Conservation (phyloP, 176 grass and related monocot genomes). For the Oryza coarctata region DNA sequence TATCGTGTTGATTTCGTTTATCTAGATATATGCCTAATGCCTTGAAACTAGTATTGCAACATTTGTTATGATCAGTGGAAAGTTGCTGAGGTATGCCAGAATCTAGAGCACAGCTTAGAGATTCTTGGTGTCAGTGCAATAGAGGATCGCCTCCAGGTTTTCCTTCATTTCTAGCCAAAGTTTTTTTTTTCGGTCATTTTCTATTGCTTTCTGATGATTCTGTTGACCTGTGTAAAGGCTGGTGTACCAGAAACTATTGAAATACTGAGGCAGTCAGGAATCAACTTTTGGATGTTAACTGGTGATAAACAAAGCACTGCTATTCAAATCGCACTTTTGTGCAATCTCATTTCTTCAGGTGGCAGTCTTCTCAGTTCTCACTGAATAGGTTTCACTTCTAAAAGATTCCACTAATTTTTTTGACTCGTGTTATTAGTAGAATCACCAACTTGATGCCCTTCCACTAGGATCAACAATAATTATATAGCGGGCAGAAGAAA, state of each 20-base stretch:
- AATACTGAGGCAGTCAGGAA: slow-evolving; percentile 93
- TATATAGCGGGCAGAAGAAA: neutral
- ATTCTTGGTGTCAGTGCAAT: slow-evolving; percentile 89
- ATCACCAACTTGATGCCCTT: slow-evolving; percentile 1
- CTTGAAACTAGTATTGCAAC: slow-evolving; percentile 21
- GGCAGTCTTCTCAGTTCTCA: neutral
- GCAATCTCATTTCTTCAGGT: slow-evolving; percentile 99
- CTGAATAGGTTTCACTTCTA: neutral
- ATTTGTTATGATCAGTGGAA: slow-evolving; percentile 66
- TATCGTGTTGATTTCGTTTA: slow-evolving; percentile 14
- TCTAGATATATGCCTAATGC: slow-evolving; percentile 3
- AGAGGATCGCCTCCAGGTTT: slow-evolving; percentile 93
- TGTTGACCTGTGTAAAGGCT: slow-evolving; percentile 47
- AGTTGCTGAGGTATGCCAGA: slow-evolving; percentile 91
- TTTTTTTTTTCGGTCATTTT: slow-evolving; percentile 1
- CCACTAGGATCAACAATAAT: neutral
- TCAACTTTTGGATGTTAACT: slow-evolving; percentile 99
- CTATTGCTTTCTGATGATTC: slow-evolving; percentile 14
- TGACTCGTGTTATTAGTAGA: neutral
- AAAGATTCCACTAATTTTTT: neutral
- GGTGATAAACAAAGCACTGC: slow-evolving; percentile 98
- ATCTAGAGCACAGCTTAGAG: slow-evolving; percentile 83
- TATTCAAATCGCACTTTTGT: slow-evolving; percentile 92
- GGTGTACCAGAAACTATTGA: slow-evolving; percentile 97
- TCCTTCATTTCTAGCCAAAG: slow-evolving; percentile 10